A percentile compares a stretch with the other conserved stretches of the same genome.
Evolutionary conservation across 2,329 filamentous ascomycete genomes (phyloP).

Genomic region (Ceratocystis diversiconidia): DNA sequence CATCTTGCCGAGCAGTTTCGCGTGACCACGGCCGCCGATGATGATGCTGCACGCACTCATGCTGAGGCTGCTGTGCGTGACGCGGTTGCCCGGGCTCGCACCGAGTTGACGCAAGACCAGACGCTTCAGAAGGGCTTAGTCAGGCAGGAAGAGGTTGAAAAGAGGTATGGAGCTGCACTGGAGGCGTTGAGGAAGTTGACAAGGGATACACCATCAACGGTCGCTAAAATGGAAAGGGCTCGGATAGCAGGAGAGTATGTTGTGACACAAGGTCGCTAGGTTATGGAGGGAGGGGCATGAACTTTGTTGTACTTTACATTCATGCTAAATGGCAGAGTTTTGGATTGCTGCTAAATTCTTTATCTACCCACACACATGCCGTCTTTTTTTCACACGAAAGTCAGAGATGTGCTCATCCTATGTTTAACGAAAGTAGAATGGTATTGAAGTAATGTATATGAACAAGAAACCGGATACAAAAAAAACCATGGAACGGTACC

Average conservation of each 20-base stretch:
- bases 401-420: neutral
- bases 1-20: constrained; percentile 30
- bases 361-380: neutral
- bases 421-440: neutral
- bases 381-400: neutral
- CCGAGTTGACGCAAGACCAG: constrained; percentile 23
- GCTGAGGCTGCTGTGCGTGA: constrained; percentile 19
- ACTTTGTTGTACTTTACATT: neutral
- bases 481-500: neutral
- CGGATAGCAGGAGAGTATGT: constrained; percentile 45
- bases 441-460: neutral
- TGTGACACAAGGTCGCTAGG: constrained; percentile 26
- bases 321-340: neutral
- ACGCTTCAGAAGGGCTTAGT: constrained; percentile 28
- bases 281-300: neutral
- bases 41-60: constrained; percentile 29
- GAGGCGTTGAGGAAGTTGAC: constrained; percentile 39
- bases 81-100: constrained; percentile 20
- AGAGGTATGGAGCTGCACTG: constrained; percentile 34
- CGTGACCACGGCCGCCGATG: constrained; percentile 33
- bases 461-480: neutral
- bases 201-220: constrained; percentile 45
- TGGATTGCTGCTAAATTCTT: neutral
- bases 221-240: constrained; percentile 52
- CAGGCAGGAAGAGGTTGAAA: constrained; percentile 34